phyloP scores from a whole-genome alignment of 129 eudicot species.

The Centaurea solstitialis region DNA sequence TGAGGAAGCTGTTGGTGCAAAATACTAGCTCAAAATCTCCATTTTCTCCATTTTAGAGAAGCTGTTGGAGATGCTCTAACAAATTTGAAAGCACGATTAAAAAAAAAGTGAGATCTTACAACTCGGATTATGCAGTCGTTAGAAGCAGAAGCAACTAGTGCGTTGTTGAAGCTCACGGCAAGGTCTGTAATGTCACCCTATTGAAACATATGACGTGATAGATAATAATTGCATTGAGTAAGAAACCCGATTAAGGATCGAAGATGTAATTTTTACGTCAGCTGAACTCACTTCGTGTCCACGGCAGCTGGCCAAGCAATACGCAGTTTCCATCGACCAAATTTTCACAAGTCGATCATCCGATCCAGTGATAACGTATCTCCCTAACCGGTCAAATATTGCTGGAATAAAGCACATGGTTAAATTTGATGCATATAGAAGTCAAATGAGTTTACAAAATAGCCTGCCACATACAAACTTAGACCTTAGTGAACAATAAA shows the following conservation, averaged over 20 bases:
- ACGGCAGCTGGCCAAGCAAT: slow-evolving; percentile 96
- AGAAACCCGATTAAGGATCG: slow-evolving; percentile 9
- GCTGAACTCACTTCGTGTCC: slow-evolving; percentile 89
- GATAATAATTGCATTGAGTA: slow-evolving; percentile 20
- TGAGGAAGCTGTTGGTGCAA: too few species aligned
- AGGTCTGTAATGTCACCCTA: slow-evolving; percentile 99
- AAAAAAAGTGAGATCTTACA: slow-evolving; percentile 54
- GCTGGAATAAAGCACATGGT: slow-evolving; percentile 49
- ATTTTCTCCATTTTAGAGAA: too few species aligned
- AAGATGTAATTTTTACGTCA: neutral
- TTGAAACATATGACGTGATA: slow-evolving; percentile 26
- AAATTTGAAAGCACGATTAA: neutral
- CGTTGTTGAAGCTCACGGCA: slow-evolving; percentile 86
- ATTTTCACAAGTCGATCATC: slow-evolving; percentile 99
- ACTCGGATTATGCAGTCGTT: slow-evolving; percentile 89
- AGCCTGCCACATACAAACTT: neutral
- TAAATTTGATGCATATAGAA: slow-evolving; percentile 10
- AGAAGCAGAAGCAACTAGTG: slow-evolving; percentile 92
- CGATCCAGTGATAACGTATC: slow-evolving; percentile 97
- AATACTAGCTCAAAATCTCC: too few species aligned
- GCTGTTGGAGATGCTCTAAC: too few species aligned
- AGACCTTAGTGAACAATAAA: neutral
- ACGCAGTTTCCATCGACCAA: slow-evolving; percentile 99
- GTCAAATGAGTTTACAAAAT: slow-evolving; percentile 7
- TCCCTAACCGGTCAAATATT: slow-evolving; percentile 85